Evolutionary conservation across 2,329 filamentous ascomycete species (phyloP).

Genomic region (Dactylellina drechsleri): DNA sequence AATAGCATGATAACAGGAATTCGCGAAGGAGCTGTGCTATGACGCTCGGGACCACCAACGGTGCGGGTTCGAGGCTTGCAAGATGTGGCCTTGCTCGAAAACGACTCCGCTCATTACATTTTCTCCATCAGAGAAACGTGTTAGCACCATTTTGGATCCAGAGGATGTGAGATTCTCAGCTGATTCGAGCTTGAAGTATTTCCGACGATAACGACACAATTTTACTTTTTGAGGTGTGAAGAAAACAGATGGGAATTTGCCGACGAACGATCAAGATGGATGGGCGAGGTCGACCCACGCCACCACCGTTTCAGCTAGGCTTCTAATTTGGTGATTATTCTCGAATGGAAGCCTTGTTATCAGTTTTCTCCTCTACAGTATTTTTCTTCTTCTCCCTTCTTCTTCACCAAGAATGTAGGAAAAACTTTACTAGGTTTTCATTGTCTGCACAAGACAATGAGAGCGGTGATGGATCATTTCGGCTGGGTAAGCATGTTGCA

Average conservation of each 20-base stretch:
- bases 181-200: conserved; percentile 10
- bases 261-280: neutral
- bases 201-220: conserved; percentile 4
- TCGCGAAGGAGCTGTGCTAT: conserved; percentile 22
- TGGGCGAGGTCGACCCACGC: neutral
- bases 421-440: too few relatives aligned
- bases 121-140: conserved; percentile 38
- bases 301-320: conserved; percentile 1
- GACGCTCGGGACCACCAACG: conserved; percentile 10
- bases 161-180: conserved; percentile 3
- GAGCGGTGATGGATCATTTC: conserved; percentile 4
- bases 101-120: neutral
- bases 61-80: too few relatives aligned
- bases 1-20: conserved; percentile 12
- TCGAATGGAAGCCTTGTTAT: conserved; percentile 5
- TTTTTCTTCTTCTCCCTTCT: neutral
- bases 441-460: neutral
- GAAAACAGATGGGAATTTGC: conserved; percentile 2
- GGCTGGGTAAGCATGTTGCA: conserved; percentile 10
- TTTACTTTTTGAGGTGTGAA: neutral
- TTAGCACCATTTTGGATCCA: conserved; percentile 34
- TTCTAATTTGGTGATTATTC: neutral
- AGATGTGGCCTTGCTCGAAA: too few relatives aligned
- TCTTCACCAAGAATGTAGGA: too few relatives aligned
- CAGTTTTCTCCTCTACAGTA: neutral